Evolutionary conservation across 2,329 filamentous ascomycete species (phyloP).

Genomic region (Colletotrichum neosansevieriae): DNA sequence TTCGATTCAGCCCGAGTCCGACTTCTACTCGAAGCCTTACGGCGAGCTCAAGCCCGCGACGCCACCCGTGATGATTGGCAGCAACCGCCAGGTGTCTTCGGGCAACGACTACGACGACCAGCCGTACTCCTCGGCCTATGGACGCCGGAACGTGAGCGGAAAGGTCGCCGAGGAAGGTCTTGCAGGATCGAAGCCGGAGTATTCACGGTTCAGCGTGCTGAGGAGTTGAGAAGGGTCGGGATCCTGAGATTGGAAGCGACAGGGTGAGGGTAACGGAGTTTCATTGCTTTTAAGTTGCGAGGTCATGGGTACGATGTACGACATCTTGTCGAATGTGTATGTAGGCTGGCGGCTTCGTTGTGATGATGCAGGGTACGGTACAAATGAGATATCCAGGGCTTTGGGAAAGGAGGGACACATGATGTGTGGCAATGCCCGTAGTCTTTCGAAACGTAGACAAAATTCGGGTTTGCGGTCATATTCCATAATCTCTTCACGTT

Average conservation of each 20-base stretch:
- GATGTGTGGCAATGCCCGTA: no score
- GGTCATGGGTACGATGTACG: no score
- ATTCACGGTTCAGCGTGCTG: constrained; percentile 43
- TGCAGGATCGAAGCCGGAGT: constrained; percentile 50
- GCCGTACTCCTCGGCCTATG: constrained; percentile 49
- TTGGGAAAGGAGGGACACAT: neutral
- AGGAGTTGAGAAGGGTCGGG: constrained; percentile 20
- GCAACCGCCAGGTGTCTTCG: constrained; percentile 66
- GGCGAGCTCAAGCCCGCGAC: constrained; percentile 67
- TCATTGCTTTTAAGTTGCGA: neutral
- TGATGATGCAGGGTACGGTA: neutral
- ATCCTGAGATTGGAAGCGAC: neutral
- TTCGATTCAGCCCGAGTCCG: constrained; percentile 62
- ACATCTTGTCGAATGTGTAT: no score
- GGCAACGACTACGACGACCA: constrained; percentile 65
- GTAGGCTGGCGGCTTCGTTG: neutral
- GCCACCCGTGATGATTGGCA: constrained; percentile 65
- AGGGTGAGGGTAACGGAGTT: neutral
- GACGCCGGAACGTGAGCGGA: constrained; percentile 75
- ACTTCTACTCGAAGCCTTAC: constrained; percentile 69
- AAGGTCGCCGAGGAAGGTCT: constrained; percentile 80
- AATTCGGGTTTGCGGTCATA: no score
- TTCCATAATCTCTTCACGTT: no score
- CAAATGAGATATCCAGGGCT: neutral
- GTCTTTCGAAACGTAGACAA: no score